phyloP scores from a whole-genome alignment of 2,329 filamentous ascomycete species.

The Stylonectria norvegica region DNA sequence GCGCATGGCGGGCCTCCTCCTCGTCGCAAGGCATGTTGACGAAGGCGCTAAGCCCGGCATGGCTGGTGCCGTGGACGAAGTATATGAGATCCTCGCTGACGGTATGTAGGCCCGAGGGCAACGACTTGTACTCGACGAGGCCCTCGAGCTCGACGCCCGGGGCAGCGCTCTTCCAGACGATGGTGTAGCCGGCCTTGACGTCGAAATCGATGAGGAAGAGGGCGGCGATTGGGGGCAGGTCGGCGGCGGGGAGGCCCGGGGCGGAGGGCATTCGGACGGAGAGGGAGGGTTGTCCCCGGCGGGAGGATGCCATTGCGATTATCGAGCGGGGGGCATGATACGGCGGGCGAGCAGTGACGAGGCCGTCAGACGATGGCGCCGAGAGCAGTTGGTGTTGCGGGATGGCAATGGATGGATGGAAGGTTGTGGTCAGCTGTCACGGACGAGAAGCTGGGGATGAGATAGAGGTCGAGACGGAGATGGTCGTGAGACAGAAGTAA shows the following conservation, averaged over 20 bases:
- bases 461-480: too few species aligned
- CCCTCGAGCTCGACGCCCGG: constrained; percentile 74
- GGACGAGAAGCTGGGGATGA: too few species aligned
- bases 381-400: background rate
- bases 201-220: constrained; percentile 90
- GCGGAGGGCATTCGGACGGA: constrained; percentile 35
- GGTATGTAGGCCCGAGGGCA: constrained; percentile 89
- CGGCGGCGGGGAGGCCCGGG: constrained; percentile 26
- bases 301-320: constrained; percentile 39
- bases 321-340: constrained; percentile 29
- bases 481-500: too few species aligned
- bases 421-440: too few species aligned
- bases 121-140: constrained; percentile 90
- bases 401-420: too few species aligned
- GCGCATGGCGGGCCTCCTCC: constrained; percentile 74
- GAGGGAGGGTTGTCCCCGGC: constrained; percentile 38
- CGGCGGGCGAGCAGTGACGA: constrained; percentile 3
- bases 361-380: background rate
- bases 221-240: constrained; percentile 56
- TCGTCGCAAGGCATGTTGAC: constrained; percentile 78
- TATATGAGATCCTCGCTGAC: constrained; percentile 88
- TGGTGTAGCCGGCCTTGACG: constrained; percentile 85
- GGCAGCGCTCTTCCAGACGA: constrained; percentile 78
- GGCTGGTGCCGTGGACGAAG: constrained; percentile 76
- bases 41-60: constrained; percentile 90